Base-by-base conservation (phyloP, 108 stramenopile genomes). In the Discostella pseudostelligera region DNA sequence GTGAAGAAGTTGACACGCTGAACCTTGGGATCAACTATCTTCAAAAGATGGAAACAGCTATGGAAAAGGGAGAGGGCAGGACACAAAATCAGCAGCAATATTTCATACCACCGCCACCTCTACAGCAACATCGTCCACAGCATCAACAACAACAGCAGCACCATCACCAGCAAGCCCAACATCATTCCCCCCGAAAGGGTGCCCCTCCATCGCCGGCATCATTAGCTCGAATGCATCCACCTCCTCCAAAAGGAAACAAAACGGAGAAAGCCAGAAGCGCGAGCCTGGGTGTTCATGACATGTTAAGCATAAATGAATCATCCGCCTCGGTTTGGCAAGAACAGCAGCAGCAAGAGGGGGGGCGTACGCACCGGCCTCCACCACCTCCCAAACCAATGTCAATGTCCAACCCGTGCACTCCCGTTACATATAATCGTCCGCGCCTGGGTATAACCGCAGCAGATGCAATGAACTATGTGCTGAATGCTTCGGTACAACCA, bases 381-480 rank as follows among this genome's bases (percentile, higher is more conserved):
- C 67, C 67, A 1, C 62, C 62, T 8, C 67, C 67, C 32, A 20
- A 64, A 13, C 2, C 22, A 22, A 1, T 5, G 21, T 45, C 22
- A 22, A 1, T 5, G 21, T 45, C 56, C 39, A 43, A 50, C 21
- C 63, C 56, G 65, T 62, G 67, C 17, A 58, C 63, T 29, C 56
- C 67, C 9, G 20, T 29, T 8, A 58, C 45, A 43, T 39, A 60
- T 8, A 64, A 69, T 39, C 56, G 51, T 24, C 16, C 49, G n/a
- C 49, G 75, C 24, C 75, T 59, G 26, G 57, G 63, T 17, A 42
- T 76, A 54, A 69, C 75, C 24, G 75, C 68, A n/a, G 46, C 59
- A 1, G 68, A 58, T 21, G 75, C 75, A 36, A 69, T 76, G 68
- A 39, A 69, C 26, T 76, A 46, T 26, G 63, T 76, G 9, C 58